A percentile compares a stretch with the other conserved stretches of the same genome.
Conservation (phyloP, 78 protist genomes). For the Monosiga brevicollis region DNA sequence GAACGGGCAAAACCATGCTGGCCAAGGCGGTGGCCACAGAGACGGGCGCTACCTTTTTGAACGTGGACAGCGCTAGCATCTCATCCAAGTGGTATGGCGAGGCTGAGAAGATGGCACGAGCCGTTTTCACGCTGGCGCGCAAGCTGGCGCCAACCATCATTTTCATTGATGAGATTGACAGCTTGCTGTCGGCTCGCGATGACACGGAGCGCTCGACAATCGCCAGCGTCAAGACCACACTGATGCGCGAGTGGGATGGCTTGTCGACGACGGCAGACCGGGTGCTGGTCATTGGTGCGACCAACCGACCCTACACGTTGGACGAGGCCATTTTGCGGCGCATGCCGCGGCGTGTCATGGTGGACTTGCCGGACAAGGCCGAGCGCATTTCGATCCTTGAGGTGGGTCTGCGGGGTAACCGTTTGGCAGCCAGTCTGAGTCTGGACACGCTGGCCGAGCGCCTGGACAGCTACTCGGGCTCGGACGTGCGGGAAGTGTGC, state of each 20-base stretch:
- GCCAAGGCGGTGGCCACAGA: conserved; percentile 89
- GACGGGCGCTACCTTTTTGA: conserved; percentile 66
- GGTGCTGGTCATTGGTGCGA: conserved; percentile 67
- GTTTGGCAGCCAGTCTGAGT: background rate
- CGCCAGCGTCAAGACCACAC: conserved; percentile 56
- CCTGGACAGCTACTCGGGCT: conserved; percentile 30
- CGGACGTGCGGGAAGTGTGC: conserved; percentile 34
- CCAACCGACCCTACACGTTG: conserved; percentile 75
- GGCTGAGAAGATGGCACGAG: conserved; percentile 40
- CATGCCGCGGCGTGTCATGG: conserved; percentile 35
- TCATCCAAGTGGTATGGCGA: conserved; percentile 81
- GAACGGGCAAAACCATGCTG: conserved; percentile 84
- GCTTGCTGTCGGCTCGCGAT: conserved; percentile 32
- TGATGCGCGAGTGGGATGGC: conserved; percentile 30
- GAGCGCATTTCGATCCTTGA: conserved; percentile 34
- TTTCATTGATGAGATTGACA: conserved; percentile 77
- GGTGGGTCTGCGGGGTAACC: conserved; percentile 12
- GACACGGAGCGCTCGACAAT: conserved; percentile 52
- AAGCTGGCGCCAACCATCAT: conserved; percentile 69
- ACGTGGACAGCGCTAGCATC: conserved; percentile 40
- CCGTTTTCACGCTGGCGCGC: conserved; percentile 29
- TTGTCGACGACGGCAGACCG: conserved; percentile 50
- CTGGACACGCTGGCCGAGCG: conserved; percentile 14
- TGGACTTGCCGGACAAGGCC: conserved; percentile 46
- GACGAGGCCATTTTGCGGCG: conserved; percentile 61